Evolutionary conservation across 140 eudicot genomes (phyloP), one percentile per base, ranked within the genome.

Genomic region (Cichorium intybus): DNA sequence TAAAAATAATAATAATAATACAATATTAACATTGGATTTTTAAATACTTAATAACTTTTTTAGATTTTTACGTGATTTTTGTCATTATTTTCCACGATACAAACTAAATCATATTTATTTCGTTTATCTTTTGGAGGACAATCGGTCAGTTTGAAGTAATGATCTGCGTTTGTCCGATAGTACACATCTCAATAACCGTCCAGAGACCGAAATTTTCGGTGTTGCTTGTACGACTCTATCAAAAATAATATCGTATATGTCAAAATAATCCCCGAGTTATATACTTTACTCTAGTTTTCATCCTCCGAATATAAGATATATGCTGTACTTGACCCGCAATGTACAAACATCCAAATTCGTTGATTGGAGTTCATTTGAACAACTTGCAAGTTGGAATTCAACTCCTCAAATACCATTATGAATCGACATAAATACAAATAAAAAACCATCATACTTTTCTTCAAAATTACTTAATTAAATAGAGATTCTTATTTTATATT

Each of bases 201-300:
- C 24, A 7, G 6, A 7, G 1, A 4, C 47, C 6, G 3, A 11
- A 39, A 24, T 12, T 62, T 27, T 26, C 18, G 56, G 29, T 10
- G 43, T 68, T 68, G 73, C 73, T 55, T 68, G 22, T 39, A 54
- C 73, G 73, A 20, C 56, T 68, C 52, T 39, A 68, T 24, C 31
- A 0, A 53, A 14, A 39, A 26, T 20, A 1, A 9, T 21, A 15
- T 2, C 14, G n/a, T 68, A 56, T 7, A 69, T 69, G 43, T 8
- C 35, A 1, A 18, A 47, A 21, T 20, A 26, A 18, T 23, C 74
- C 34, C 26, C 28, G 24, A 18, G 56, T 66, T 56, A 43, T 33
- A 10, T 15, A 22, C 41, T 3, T 10, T 23, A 12, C 8, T 16
- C 5, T 51, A 10, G 0, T 7, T 14, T 7, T 52, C 51, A 26